Evolutionary conservation across 2,329 filamentous ascomycete genomes (phyloP).

Genomic region (Bisporella sp.): DNA sequence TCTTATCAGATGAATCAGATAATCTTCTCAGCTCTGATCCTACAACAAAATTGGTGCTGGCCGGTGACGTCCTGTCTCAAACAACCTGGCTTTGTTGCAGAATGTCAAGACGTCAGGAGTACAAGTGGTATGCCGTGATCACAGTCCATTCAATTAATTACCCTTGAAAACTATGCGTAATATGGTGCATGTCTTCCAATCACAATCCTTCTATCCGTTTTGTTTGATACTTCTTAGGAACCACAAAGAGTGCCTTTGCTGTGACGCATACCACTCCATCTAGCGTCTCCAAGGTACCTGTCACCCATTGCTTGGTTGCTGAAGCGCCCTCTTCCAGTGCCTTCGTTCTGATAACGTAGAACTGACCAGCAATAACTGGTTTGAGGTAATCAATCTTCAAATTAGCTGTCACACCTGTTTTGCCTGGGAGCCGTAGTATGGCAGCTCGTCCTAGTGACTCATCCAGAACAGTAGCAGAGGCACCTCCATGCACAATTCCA

Average conservation of each 20-base stretch:
- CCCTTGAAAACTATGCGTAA: no score
- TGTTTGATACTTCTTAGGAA: conserved; percentile 37
- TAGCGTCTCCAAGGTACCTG: conserved; percentile 44
- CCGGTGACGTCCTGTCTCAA: no score
- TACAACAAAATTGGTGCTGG: no score
- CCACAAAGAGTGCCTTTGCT: conserved; percentile 51
- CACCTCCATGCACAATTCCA: conserved; percentile 63
- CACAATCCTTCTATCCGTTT: not conserved
- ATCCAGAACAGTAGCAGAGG: conserved; percentile 60
- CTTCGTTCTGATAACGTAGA: conserved; percentile 53
- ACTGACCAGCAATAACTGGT: conserved; percentile 51
- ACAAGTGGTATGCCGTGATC: no score
- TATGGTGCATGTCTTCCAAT: no score
- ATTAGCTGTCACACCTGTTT: conserved; percentile 48
- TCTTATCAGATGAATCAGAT: no score
- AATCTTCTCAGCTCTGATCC: no score
- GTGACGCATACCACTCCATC: conserved; percentile 51
- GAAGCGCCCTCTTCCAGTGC: conserved; percentile 33
- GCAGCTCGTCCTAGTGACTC: conserved; percentile 63
- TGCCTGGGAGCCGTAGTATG: conserved; percentile 38
- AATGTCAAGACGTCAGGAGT: no score
- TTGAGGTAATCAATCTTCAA: conserved; percentile 55
- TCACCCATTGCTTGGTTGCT: conserved; percentile 46
- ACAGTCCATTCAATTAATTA: no score
- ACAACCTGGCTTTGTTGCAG: no score